Percentiles rank a stretch among this genome's conserved stretches.
These are phyloP conservation scores for Alternaria longipes DNA, from an alignment of 2,329 filamentous ascomycete species.

Conservation along the genomic window DNA sequence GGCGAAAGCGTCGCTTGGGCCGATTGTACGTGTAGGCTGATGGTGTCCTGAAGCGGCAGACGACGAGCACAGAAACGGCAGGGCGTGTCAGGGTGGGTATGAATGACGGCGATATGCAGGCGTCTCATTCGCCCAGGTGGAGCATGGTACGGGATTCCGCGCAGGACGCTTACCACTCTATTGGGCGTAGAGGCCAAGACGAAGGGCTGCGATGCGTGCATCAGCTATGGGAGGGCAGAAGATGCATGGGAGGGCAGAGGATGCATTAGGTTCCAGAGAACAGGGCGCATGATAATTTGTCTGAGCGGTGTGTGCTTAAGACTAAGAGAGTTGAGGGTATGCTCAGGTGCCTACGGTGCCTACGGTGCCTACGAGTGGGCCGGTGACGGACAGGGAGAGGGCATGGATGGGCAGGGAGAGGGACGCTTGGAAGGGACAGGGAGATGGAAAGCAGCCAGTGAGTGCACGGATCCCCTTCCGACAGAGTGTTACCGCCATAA, in stretches of 20 bases:
- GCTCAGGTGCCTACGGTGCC: not conserved
- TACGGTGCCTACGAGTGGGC: not conserved
- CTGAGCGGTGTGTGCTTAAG: conserved; percentile 8
- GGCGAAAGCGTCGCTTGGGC: conserved; percentile 27
- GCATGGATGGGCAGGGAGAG: not conserved
- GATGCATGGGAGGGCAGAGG: not conserved
- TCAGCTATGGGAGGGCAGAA: not conserved
- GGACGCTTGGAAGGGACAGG: conserved; percentile 4
- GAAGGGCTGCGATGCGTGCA: not conserved
- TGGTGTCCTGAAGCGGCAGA: conserved; percentile 9
- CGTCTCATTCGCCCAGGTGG: conserved; percentile 17
- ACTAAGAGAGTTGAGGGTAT: not conserved
- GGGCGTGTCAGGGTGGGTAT: conserved; percentile 11
- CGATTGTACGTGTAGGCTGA: conserved; percentile 21
- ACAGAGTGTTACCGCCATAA: conserved; percentile 28
- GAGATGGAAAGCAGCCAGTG: conserved; percentile 11
- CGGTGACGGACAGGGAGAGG: conserved; percentile 12
- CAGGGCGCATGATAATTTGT: not conserved
- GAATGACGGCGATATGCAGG: conserved; percentile 6
- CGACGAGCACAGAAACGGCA: conserved; percentile 21
- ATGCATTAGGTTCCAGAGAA: not conserved
- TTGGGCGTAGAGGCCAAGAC: conserved; percentile 16
- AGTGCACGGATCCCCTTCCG: conserved; percentile 23
- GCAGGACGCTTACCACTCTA: conserved; percentile 17
- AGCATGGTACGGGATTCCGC: conserved; percentile 19